Evolutionary conservation across 495 filamentous ascomycete genomes (phyloP), one percentile per base, ranked within the genome.

Genomic region (Niebla homalea): DNA sequence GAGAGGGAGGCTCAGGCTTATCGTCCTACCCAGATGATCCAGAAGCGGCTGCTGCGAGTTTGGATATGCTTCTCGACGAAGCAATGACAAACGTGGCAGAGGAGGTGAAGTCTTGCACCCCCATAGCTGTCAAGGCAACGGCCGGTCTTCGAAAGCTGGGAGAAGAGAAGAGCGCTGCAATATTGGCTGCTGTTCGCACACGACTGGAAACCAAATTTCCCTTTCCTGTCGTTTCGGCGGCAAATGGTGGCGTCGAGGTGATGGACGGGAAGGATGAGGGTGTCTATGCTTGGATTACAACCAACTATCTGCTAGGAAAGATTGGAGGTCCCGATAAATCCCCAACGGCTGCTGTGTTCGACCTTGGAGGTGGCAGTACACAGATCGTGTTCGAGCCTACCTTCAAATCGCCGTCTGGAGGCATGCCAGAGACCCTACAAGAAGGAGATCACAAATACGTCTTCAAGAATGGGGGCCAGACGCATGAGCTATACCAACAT

Each of bases 221-320:
- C 19, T 97, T 98, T 75, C 85, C 92, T 2, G 84, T 98, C 18
- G 84, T 98, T 46, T 81, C 86, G 4, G 73, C 78, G 51, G 84
- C 84, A 60, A 82, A 87, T 57, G 79, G 83, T 51, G 92, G 92
- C 48, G 85, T 98, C 14, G 76, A 85, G 54, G 89, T 97, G 54
- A 97, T 98, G 90, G 88, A 93, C 59, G 92, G 92, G 57, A 84
- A 81, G 15, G 83, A 95, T 55, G 92, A 98, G 67, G 83, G 93
- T 64, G 92, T 98, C n/a, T 98, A 94, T 58, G 93, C 92, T 47
- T 98, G 92, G 92, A 94, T 98, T 65, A 98, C 92, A 3, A 89
- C 86, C 51, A 98, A 98, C 69, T 98, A 97, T 69, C 81, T 98
- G 37, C 80, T 97, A 18, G 90, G 89, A 47, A 98, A 96, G 71